Evolutionary conservation across 805 yeast genomes (phyloP).

Genomic region (Hanseniaspora nectarophila): DNA sequence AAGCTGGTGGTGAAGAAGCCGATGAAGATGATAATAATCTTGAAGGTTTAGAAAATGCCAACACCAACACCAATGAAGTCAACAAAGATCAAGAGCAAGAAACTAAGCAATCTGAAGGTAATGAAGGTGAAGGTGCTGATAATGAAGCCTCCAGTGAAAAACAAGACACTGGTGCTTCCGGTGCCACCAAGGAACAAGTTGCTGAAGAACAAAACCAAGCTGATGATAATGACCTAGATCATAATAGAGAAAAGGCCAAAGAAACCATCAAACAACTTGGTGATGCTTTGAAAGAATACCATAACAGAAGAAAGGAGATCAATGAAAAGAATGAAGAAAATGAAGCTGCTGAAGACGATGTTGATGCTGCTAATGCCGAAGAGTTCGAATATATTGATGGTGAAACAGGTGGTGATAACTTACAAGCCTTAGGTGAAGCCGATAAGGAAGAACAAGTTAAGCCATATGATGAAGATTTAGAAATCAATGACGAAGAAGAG

Average conservation of each 20-base stretch:
- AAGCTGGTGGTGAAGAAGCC: constrained; percentile 32
- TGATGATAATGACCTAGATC: constrained; percentile 32
- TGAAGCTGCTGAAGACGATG: constrained; percentile 26
- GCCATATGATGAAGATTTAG: constrained; percentile 64
- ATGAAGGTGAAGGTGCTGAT: constrained; percentile 53
- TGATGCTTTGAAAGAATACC: constrained; percentile 81
- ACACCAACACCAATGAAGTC: constrained; percentile 30
- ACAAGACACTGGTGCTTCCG: constrained; percentile 58
- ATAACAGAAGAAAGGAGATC: constrained; percentile 80
- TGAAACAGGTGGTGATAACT: constrained; percentile 61
- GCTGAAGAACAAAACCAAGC: constrained; percentile 33
- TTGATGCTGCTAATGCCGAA: constrained; percentile 61
- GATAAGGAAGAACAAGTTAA: constrained; percentile 60
- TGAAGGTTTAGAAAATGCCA: constrained; percentile 38
- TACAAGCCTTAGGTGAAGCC: constrained; percentile 90
- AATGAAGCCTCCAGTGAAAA: constrained; percentile 42
- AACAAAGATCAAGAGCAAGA: constrained; percentile 47
- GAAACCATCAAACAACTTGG: constrained; percentile 82
- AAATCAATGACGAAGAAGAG: constrained; percentile 41
- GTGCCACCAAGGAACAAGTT: constrained; percentile 37
- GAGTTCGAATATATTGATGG: constrained; percentile 78
- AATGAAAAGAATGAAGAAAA: constrained; percentile 46
- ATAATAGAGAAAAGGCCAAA: constrained; percentile 53
- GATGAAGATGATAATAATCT: constrained; percentile 41
- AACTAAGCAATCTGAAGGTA: constrained; percentile 47